These are phyloP conservation scores for Aspergillus phoenicis DNA, from an alignment of 2,329 filamentous ascomycete species.

Conservation along the genomic window DNA sequence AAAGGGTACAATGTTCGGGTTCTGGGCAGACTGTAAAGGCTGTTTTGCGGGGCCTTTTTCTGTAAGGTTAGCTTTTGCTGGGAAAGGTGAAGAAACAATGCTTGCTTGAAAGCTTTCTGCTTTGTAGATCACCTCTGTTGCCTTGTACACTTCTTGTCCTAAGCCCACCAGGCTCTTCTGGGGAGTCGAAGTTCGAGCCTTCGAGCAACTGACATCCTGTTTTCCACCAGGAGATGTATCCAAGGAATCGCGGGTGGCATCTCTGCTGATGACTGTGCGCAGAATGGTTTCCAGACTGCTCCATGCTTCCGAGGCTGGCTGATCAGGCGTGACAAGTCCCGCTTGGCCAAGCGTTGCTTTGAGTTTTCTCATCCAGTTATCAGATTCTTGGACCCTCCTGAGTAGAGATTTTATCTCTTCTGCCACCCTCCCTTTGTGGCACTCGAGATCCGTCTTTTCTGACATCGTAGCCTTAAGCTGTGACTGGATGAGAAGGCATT, in stretches of 20 bases:
- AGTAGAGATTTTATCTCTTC: constrained; percentile 30
- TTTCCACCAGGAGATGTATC: not conserved
- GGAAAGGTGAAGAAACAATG: constrained; percentile 11
- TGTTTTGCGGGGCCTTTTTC: not conserved
- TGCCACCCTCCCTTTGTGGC: constrained; percentile 24
- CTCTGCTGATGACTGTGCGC: constrained; percentile 1
- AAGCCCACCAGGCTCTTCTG: not conserved
- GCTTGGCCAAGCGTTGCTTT: constrained; percentile 24
- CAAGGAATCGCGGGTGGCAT: not conserved
- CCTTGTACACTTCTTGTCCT: constrained; percentile 12
- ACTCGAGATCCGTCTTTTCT: constrained; percentile 22
- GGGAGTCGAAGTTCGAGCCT: constrained; percentile 1
- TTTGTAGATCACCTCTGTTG: constrained; percentile 24
- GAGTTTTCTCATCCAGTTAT: constrained; percentile 26
- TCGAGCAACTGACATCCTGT: not conserved
- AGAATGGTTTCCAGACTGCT: constrained; percentile 24
- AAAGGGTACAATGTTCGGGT: constrained; percentile 36
- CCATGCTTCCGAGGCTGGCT: constrained; percentile 25
- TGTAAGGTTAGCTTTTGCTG: not conserved
- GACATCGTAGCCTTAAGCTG: constrained; percentile 18
- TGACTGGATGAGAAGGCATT: constrained; percentile 20
- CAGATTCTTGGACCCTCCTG: constrained; percentile 28
- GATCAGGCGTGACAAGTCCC: constrained; percentile 17
- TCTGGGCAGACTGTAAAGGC: not conserved
- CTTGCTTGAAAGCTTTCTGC: constrained; percentile 20